Evolutionary conservation across 2,329 filamentous ascomycete species (phyloP), one percentile per base, ranked within the genome.

Genomic region (Xylariaceae sp.): DNA sequence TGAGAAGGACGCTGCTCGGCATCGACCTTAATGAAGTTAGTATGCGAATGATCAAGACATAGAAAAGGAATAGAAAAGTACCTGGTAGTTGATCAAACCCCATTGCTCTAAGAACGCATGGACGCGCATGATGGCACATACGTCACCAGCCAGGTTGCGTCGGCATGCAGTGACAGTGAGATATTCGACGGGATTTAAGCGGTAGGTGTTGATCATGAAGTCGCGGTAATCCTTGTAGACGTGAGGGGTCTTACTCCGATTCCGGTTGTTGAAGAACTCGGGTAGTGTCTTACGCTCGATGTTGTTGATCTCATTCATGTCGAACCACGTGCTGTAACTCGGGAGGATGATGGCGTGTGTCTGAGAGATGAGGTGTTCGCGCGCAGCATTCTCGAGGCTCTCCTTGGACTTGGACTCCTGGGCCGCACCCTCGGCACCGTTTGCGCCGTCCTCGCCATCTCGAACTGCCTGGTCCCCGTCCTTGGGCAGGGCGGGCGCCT

Each of bases 131-230:
- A 99, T 99, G 45, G 94, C 93, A 77, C 94, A 99, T 37, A 99
- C 94, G 75, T 99, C 94, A 65, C 94, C 94, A 18, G 94, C 94
- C 71, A 99, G 77, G 74, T 99, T 99, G 67, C 94, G 85, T 64
- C 94, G 84, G 73, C 94, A 99, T 54, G 94, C 94, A 9, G 94
- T 99, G 57, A 99, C 93, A 4, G 94, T 99, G 57, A 99, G 82
- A 71, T 99, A 99, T 74, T 99, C 94, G 56, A 92, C 84, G 4
- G 94, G 94, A 72, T 97, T 99, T 58, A 99, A 79, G 44, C 94
- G 88, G 76, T 99, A 99, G 11, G 94, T 97, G 78, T 99, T 99
- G 78, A 99, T 92, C 94, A 99, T 99, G 73, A 99, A 99, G 72
- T 99, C 94, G 68, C 94, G 88, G 76, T 99, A 99, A 73, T 99